Conservation (phyloP, 2,329 filamentous ascomycete species). For the Cladosporium velox region DNA sequence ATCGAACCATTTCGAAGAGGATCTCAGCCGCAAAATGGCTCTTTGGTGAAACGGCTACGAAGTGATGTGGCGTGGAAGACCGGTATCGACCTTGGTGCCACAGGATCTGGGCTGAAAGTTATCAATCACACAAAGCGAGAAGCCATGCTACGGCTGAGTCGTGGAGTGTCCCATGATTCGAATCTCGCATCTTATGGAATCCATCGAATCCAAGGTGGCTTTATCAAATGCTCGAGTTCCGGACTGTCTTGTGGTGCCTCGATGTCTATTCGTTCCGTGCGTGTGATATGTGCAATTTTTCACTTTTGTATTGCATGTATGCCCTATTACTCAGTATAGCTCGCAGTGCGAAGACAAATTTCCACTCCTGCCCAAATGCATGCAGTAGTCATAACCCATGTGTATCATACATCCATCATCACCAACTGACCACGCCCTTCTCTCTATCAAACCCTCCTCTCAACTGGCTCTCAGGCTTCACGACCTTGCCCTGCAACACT, state of each 20-base stretch:
- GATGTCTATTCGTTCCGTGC: neutral
- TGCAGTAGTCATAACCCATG: conserved; percentile 17
- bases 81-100: neutral
- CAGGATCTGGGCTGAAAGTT: neutral
- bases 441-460: conserved; percentile 86
- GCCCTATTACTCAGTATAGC: neutral
- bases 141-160: too few species aligned
- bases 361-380: neutral
- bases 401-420: conserved; percentile 17
- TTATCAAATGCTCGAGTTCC: neutral
- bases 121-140: too few species aligned
- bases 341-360: neutral
- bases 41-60: neutral
- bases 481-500: conserved; percentile 86
- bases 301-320: neutral
- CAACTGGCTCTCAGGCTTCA: conserved; percentile 84
- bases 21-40: neutral
- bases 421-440: conserved; percentile 87
- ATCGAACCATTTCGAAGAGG: too few species aligned
- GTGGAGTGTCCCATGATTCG: too few species aligned
- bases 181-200: too few species aligned
- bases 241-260: neutral
- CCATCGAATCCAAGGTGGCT: too few species aligned
- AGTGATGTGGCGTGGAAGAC: too few species aligned
- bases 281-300: neutral